A percentile compares a stretch with the other conserved stretches of the same genome.
Conservation (phyloP, 495 filamentous ascomycete genomes). For the Cercophora newfieldiana region DNA sequence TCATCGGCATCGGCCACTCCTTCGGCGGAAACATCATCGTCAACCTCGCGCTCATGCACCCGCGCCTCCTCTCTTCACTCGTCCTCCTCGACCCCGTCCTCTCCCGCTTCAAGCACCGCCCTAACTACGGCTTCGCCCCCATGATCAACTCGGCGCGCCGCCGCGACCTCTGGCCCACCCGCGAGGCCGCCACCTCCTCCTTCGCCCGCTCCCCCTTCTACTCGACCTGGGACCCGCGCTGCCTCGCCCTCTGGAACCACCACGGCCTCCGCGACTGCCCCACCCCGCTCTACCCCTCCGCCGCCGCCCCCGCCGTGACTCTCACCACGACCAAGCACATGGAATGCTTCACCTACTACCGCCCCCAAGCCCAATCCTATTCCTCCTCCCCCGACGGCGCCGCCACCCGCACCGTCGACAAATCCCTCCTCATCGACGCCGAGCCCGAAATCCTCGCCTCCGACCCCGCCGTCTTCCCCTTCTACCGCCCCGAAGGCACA, state of each 20-base stretch:
- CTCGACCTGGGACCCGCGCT: conserved; percentile 69
- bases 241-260: conserved; percentile 63
- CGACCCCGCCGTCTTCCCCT: conserved; percentile 45
- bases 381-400: no score
- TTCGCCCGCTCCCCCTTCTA: conserved; percentile 68
- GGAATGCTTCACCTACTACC: conserved; percentile 58
- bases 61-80: conserved; percentile 73
- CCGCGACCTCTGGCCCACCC: conserved; percentile 70
- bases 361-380: conserved; percentile 36
- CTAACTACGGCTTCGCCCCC: conserved; percentile 32
- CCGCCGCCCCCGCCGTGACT: conserved; percentile 41
- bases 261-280: conserved; percentile 64
- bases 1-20: conserved; percentile 90
- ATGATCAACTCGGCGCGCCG: conserved; percentile 51
- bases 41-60: conserved; percentile 69
- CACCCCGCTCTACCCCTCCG: conserved; percentile 48
- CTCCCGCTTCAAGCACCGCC: conserved; percentile 40
- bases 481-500: conserved; percentile 75
- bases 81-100: conserved; percentile 78
- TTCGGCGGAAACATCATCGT: conserved; percentile 74
- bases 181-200: conserved; percentile 59
- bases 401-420: conserved; percentile 21
- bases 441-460: conserved; percentile 1
- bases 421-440: conserved; percentile 19
- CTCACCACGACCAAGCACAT: conserved; percentile 65